A percentile compares a stretch with the other conserved stretches of the same genome.
Evolutionary conservation across 2,329 filamentous ascomycete genomes (phyloP).

Genomic region (Bipolaris zeicola): DNA sequence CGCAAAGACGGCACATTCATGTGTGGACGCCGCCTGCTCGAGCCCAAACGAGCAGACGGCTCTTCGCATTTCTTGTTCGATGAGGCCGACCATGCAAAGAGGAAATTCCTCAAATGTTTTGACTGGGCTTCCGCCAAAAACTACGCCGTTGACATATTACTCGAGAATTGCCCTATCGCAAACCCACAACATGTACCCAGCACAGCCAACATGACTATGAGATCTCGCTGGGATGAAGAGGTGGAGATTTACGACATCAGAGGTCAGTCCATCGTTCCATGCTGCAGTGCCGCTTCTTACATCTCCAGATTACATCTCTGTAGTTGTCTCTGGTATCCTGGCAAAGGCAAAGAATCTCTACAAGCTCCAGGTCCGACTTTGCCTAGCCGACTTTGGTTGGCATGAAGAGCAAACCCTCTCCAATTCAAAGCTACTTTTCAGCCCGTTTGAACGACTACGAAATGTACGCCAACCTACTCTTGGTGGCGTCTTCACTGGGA

Average conservation of each 20-base stretch:
- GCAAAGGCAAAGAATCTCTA: conserved; percentile 35
- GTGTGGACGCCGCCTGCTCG: conserved; percentile 39
- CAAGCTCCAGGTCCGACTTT: conserved; percentile 38
- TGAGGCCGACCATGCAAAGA: conserved; percentile 23
- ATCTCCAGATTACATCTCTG: conserved; percentile 35
- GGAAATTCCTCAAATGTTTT: conserved; percentile 35
- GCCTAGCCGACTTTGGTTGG: conserved; percentile 36
- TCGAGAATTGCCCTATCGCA: conserved; percentile 27
- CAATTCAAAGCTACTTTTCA: conserved; percentile 34
- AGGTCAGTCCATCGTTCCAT: conserved; percentile 14
- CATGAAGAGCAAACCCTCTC: conserved; percentile 23
- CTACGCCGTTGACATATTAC: conserved; percentile 40
- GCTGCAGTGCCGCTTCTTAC: neutral
- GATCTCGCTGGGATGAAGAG: conserved; percentile 38
- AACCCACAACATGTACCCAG: neutral
- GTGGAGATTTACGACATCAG: conserved; percentile 47
- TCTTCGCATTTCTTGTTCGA: conserved; percentile 24
- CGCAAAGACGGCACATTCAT: conserved; percentile 42
- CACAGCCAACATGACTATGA: neutral
- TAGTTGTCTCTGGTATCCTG: conserved; percentile 40
- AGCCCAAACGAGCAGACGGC: conserved; percentile 36
- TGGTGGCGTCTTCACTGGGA: conserved; percentile 30
- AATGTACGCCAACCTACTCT: conserved; percentile 38
- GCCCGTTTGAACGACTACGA: conserved; percentile 39
- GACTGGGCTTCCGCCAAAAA: conserved; percentile 40